phyloP scores from a whole-genome alignment of 1,139 yeast species.

The Zygosaccharomyces sapae region DNA sequence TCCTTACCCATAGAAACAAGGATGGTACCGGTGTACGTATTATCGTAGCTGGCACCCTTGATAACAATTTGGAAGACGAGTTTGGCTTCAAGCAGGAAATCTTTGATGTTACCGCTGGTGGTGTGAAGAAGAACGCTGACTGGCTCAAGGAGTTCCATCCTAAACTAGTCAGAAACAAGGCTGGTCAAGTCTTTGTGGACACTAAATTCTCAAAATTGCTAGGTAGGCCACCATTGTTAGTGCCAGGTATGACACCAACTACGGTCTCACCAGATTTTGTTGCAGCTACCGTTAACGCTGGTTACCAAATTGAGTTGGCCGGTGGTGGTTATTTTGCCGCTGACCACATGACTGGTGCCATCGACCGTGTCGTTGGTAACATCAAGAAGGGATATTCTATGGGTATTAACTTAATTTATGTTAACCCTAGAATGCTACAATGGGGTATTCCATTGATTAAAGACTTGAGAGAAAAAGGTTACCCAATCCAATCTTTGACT shows the following conservation, averaged over 20 bases:
- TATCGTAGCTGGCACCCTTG: conserved; percentile 88
- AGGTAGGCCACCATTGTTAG: conserved; percentile 95
- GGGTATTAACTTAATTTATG: conserved; percentile 88
- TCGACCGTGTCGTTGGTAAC: conserved; percentile 61
- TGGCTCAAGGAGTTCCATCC: conserved; percentile 92
- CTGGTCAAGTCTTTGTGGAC: conserved; percentile 78
- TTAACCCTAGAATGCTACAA: conserved; percentile 94
- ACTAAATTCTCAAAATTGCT: conserved; percentile 89
- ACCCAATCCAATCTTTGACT: conserved; percentile 92
- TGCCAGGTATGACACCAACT: conserved; percentile 99
- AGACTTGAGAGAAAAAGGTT: conserved; percentile 82
- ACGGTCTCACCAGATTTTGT: conserved; percentile 93
- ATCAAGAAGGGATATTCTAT: conserved; percentile 84
- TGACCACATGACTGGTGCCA: conserved; percentile 64
- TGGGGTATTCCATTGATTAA: conserved; percentile 98
- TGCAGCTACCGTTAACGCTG: conserved; percentile 89
- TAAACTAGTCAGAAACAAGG: conserved; percentile 64
- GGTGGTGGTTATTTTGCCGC: conserved; percentile 97
- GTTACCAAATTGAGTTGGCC: conserved; percentile 94
- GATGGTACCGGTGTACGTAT: conserved; percentile 98
- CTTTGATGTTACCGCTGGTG: conserved; percentile 61
- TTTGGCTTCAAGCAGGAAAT: conserved; percentile 95
- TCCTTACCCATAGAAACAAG: conserved; percentile 91
- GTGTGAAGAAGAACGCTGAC: conserved; percentile 78
- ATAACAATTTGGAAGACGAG: conserved; percentile 61